These are phyloP conservation scores for Sporisorium exsertum DNA, from an alignment of 1,284 basidiomycete genomes.

Conservation along the genomic window DNA sequence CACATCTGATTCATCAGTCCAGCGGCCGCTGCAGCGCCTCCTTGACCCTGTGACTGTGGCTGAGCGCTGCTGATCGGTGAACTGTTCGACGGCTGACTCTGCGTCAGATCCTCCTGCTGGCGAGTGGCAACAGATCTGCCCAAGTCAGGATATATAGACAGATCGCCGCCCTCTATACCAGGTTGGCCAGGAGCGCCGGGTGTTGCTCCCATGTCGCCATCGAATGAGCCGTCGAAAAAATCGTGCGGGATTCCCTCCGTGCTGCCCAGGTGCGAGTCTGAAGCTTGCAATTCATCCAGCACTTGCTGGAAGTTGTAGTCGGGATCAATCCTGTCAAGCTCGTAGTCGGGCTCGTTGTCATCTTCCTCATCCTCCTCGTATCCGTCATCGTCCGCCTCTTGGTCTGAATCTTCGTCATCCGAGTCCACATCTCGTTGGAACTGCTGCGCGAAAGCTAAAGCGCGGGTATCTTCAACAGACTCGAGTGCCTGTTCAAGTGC, in stretches of 20 bases:
- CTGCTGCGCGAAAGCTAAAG: slow-evolving; percentile 46
- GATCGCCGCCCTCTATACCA: slow-evolving; percentile 21
- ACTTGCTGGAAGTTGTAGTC: slow-evolving; percentile 38
- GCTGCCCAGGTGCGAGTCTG: slow-evolving; percentile 10
- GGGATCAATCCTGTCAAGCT: slow-evolving; percentile 11
- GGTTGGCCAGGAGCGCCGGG: slow-evolving; percentile 18
- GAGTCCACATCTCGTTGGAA: slow-evolving; percentile 44
- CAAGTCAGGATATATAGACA: slow-evolving; percentile 36
- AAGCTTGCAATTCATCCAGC: slow-evolving; percentile 32
- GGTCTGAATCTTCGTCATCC: slow-evolving; percentile 35
- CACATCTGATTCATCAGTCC: slow-evolving; percentile 30
- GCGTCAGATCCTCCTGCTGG: neutral
- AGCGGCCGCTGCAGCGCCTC: slow-evolving; percentile 11
- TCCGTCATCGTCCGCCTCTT: slow-evolving; percentile 46
- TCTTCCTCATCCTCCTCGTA: slow-evolving; percentile 51
- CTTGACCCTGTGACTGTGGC: slow-evolving; percentile 6
- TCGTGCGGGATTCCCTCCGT: slow-evolving; percentile 19
- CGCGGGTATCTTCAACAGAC: slow-evolving; percentile 48
- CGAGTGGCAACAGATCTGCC: slow-evolving; percentile 10
- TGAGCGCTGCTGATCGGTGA: slow-evolving; percentile 4
- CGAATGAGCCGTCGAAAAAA: slow-evolving; percentile 49
- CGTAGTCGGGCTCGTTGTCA: slow-evolving; percentile 44
- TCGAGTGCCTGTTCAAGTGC: slow-evolving; percentile 40
- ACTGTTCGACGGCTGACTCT: neutral
- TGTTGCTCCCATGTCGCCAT: slow-evolving; percentile 11